These are phyloP conservation scores for Flueggea neowawraea DNA, from an alignment of 441 rosid genomes.

Conservation along the genomic window DNA sequence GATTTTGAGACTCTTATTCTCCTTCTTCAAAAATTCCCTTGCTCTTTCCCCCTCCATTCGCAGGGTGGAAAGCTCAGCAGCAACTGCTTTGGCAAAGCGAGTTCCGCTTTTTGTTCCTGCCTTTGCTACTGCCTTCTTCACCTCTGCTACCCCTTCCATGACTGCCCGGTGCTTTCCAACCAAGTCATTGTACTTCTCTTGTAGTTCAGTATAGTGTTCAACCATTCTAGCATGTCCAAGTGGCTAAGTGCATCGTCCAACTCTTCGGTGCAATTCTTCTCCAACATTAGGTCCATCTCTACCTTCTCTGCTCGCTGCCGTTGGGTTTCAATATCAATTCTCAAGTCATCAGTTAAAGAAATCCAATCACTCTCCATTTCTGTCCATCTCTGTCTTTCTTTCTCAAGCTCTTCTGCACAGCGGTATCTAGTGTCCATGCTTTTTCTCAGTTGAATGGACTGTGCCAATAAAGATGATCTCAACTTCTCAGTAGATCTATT, in stretches of 20 bases:
- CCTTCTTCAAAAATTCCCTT: conserved; percentile 65
- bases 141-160: conserved; percentile 78
- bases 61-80: conserved; percentile 67
- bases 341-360: conserved; percentile 77
- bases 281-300: conserved; percentile 59
- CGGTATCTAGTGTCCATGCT: conserved; percentile 33
- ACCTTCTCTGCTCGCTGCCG: conserved; percentile 72
- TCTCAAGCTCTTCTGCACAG: conserved; percentile 58
- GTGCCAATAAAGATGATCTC: conserved; percentile 68
- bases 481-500: conserved; percentile 54
- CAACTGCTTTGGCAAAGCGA: conserved; percentile 73
- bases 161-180: conserved; percentile 59
- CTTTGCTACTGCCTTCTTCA: conserved; percentile 82
- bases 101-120: conserved; percentile 80
- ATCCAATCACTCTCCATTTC: conserved; percentile 99
- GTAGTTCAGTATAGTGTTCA: conserved; percentile 89
- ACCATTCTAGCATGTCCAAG: conserved; percentile 93
- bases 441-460: conserved; percentile 59
- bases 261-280: conserved; percentile 68
- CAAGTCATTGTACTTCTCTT: conserved; percentile 80
- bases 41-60: conserved; percentile 81
- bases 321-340: conserved; percentile 75
- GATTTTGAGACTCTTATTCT: conserved; percentile 67
- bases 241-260: conserved; percentile 78
- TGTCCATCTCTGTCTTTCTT: conserved; percentile 76